Evolutionary conservation across 2,329 filamentous ascomycete genomes (phyloP), one percentile per base, ranked within the genome.

Genomic region (Aschersonia sp.): DNA sequence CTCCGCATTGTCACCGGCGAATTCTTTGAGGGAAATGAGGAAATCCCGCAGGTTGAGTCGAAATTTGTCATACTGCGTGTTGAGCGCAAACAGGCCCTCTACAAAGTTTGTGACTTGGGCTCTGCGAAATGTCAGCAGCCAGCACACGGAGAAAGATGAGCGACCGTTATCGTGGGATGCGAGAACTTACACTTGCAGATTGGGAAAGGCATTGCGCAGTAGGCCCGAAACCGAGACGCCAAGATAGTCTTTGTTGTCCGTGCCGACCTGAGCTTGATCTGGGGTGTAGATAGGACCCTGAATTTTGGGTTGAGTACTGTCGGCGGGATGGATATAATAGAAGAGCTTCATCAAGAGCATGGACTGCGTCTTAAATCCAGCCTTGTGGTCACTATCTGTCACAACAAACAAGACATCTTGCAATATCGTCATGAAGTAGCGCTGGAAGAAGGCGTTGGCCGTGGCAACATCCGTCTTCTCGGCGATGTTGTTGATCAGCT

Each of bases 351-450:
- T 88, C 51, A 98, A 70, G 45, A 98, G 73, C 77, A 92, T 84
- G 4, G 89, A 89, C 69, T 98, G 92, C 7, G 89, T 92, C 74
- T 98, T 98, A 74, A 98, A 98, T 1, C 92, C 92, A 51, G 92
- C 92, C 72, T 98, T 98, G 75, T 98, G 92, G 58, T 98, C 92
- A 51, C 84, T 90, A 61, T 98, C 92, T 0, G 92, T 97, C 46
- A 98, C 77, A 41, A 98, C 92, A 59, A 95, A 98, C 74, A 98
- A 94, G 11, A 98, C 88, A 58, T 98, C 92, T 66, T 98, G 92
- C 45, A 98, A 72, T 54, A 98, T 97, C 1, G 86, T 81, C 47
- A 94, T 82, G 66, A 92, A 98, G 71, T 97, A 98, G 62, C 89
- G 88, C 65, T 94, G 88, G 81, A 98, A 98, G 74, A 98, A 98